Conservation (phyloP, 1,284 basidiomycete genomes). For the Vanrija sp. region DNA sequence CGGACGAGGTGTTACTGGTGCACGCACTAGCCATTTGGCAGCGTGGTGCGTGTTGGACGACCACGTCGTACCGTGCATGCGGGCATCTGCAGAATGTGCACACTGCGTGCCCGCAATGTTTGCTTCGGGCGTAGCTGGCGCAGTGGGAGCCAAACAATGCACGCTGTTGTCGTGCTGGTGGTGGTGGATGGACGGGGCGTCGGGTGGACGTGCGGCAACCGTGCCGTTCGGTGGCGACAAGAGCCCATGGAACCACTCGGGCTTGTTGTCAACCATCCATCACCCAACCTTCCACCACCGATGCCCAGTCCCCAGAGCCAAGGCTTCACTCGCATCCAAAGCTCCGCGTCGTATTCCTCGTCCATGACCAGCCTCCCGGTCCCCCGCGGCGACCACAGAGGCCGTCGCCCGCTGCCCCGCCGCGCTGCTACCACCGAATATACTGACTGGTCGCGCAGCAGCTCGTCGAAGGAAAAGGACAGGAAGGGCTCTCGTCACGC, state of each 20-base stretch:
- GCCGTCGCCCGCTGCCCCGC: no score
- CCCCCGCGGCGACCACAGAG: neutral
- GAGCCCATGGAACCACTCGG: neutral
- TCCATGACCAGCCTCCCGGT: neutral
- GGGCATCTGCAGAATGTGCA: no score
- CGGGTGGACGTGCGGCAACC: no score
- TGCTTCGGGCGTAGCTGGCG: no score
- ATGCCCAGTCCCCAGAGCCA: neutral
- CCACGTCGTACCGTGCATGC: no score
- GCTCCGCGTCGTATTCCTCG: neutral
- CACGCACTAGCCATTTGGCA: no score
- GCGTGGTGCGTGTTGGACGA: no score
- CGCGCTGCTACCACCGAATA: no score
- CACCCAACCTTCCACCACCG: neutral
- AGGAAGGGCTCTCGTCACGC: conserved; percentile 46
- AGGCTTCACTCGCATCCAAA: neutral
- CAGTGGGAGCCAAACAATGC: no score
- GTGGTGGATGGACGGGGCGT: neutral
- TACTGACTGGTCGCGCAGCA: neutral
- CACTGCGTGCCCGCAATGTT: no score
- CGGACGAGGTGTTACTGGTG: no score
- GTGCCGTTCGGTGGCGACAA: no score
- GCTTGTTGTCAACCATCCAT: neutral
- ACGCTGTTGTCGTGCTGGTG: neutral
- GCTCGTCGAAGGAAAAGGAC: conserved; percentile 29